phyloP scores from a whole-genome alignment of 208 protist species.

The Wallacemonas sp. region DNA sequence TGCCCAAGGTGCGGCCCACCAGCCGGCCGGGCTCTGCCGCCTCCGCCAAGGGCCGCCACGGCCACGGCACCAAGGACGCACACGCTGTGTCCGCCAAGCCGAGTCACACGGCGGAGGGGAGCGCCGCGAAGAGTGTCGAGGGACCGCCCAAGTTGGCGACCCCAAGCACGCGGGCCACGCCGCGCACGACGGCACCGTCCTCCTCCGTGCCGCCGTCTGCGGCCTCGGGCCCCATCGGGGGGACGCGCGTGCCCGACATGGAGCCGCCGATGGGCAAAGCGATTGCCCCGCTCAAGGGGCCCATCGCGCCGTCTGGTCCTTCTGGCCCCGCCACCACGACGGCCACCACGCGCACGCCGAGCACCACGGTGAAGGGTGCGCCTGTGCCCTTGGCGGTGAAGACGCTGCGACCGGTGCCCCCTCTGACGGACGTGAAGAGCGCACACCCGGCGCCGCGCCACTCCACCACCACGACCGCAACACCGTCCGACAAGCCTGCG shows the following conservation, averaged over 20 bases:
- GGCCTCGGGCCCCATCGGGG: no score
- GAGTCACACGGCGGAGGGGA: neutral
- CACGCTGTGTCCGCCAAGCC: neutral
- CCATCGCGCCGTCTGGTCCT: no score
- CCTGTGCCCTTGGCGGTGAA: conserved; percentile 1
- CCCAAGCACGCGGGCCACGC: neutral
- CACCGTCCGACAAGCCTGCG: neutral
- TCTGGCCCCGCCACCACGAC: no score
- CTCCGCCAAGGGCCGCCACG: neutral
- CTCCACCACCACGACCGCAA: neutral
- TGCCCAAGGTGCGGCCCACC: neutral
- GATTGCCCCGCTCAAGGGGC: no score
- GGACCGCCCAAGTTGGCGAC: neutral
- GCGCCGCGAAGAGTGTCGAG: neutral
- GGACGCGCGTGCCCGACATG: no score
- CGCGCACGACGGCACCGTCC: neutral
- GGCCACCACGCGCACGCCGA: neutral
- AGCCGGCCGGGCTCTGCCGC: neutral
- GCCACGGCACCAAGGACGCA: neutral
- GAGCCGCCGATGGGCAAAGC: no score
- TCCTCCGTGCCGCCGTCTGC: no score
- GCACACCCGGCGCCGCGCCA: conserved; percentile 3
- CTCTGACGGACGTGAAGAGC: conserved; percentile 1
- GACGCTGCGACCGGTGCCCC: neutral
- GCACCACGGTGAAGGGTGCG: neutral